Conservation (phyloP, 2,329 filamentous ascomycete genomes). For the Nothophaeocryptopus gaeumannii region DNA sequence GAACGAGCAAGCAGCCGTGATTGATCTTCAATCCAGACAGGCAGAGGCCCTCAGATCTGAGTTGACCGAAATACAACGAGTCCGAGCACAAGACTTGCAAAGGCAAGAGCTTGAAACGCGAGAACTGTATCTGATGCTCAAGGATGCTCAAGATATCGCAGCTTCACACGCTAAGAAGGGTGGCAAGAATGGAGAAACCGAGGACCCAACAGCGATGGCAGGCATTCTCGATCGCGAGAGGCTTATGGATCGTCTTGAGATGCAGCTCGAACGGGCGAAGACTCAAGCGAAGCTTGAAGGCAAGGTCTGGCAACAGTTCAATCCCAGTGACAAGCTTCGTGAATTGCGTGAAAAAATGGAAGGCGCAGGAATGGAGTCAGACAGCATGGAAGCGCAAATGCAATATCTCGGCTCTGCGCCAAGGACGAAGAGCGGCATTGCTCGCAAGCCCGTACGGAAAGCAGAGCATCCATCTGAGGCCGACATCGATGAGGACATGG, state of each 20-base stretch:
- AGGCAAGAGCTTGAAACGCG: conserved; percentile 93
- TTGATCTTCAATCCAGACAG: conserved; percentile 82
- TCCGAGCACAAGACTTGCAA: conserved; percentile 87
- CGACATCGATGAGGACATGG: conserved; percentile 37
- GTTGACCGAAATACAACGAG: conserved; percentile 77
- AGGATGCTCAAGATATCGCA: conserved; percentile 93
- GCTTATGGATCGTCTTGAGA: conserved; percentile 90
- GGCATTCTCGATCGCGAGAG: conserved; percentile 90
- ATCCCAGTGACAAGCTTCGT: conserved; percentile 86
- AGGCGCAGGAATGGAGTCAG: conserved; percentile 45
- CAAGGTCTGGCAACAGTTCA: conserved; percentile 78
- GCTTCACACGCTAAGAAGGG: conserved; percentile 74
- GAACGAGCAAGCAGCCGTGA: conserved; percentile 87
- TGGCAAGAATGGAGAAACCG: conserved; percentile 53
- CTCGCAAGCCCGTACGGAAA: conserved; percentile 34
- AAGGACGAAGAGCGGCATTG: conserved; percentile 41
- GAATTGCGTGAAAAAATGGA: conserved; percentile 97
- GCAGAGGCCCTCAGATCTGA: conserved; percentile 86
- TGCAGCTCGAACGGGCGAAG: conserved; percentile 93
- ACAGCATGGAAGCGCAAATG: conserved; percentile 53
- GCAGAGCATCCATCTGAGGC: conserved; percentile 24
- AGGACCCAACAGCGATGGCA: conserved; percentile 74
- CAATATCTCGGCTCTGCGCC: conserved; percentile 59
- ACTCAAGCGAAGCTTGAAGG: conserved; percentile 97
- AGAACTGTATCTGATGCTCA: conserved; percentile 96